Evolutionary conservation across 257 asterid genomes (phyloP).

Genomic region (Cruciata laevipes): DNA sequence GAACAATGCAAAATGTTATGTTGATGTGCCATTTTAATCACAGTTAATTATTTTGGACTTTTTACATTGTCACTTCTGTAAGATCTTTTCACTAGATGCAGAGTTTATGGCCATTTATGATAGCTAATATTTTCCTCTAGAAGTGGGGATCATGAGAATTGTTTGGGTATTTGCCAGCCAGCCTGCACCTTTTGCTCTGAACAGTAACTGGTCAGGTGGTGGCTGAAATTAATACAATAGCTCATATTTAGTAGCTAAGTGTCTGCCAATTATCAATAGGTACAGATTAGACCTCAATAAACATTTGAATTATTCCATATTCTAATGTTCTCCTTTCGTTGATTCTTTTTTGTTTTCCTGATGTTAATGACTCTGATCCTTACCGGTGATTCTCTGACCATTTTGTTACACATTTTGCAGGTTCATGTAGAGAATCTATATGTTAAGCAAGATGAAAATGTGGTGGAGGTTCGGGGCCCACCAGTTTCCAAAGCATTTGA

Average conservation of each 20-base stretch:
- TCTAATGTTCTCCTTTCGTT: not conserved
- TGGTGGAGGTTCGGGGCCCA: conserved; percentile 92
- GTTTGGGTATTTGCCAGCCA: no score
- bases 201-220: not conserved
- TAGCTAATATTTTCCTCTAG: not conserved
- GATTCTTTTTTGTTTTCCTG: not conserved
- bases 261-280: not conserved
- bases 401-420: conserved; percentile 31
- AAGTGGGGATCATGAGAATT: conserved; percentile 1
- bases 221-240: not conserved
- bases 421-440: conserved; percentile 48
- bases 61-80: not conserved
- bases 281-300: not conserved
- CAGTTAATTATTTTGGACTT: not conserved
- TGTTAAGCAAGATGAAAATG: conserved; percentile 64
- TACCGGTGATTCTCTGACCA: not conserved
- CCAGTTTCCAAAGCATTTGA: conserved; percentile 88
- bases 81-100: not conserved
- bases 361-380: conserved; percentile 10
- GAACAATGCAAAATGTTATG: conserved; percentile 1
- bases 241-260: no score
- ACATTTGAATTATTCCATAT: not conserved
- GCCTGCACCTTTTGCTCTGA: not conserved
- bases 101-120: not conserved
- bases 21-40: not conserved